Evolutionary conservation across 176 grass and related monocot species (phyloP), one percentile per base, ranked within the genome.

Genomic region (Bolboschoenus planiculmis): DNA sequence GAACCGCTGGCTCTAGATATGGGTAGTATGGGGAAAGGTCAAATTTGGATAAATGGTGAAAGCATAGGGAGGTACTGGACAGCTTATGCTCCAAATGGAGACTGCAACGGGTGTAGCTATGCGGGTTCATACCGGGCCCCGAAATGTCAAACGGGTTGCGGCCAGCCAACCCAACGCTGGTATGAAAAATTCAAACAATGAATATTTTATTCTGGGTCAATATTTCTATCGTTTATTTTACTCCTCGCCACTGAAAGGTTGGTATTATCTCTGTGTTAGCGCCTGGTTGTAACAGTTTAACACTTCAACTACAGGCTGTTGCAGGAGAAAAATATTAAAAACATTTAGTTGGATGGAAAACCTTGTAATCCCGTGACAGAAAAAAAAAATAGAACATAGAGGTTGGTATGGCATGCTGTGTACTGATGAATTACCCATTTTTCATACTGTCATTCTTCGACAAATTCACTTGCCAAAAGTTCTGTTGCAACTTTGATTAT

Each of bases 1-100:
- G 97, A 99, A 27, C 97, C 97, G 37, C 81, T 99, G 79, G 93
- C 97, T 84, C 81, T 96, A 29, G 97, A 99, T 91, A 99, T 99
- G 97, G 83, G 93, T 83, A 93, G 89, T 81, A 99, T 99, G 97
- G 93, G 97, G 13, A 99, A 99, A 79, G 97, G 97, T 26, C 97
- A 99, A 83, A 89, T 90, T 20, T 99, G 97, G 97, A 96, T 99
- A 87, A 99, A 99, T 64, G 97, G 97, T 78, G 92, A 95, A 81
- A 96, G 93, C 81, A 93, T 99, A 75, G 97, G 97, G 56, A 87
- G 97, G 4, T 99, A 99, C 65, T 96, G 93, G 86, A 89, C 71
- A 44, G 67, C 86, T 67, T 91, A 91, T 74, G 97, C 92, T 64
- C 72, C 72, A 53, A 81, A 85, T 81, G 97, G 93, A 31, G 80